Evolutionary conservation across 306 rosid genomes (phyloP), one percentile per base, ranked within the genome.

Genomic region (Dicorynia guianensis): DNA sequence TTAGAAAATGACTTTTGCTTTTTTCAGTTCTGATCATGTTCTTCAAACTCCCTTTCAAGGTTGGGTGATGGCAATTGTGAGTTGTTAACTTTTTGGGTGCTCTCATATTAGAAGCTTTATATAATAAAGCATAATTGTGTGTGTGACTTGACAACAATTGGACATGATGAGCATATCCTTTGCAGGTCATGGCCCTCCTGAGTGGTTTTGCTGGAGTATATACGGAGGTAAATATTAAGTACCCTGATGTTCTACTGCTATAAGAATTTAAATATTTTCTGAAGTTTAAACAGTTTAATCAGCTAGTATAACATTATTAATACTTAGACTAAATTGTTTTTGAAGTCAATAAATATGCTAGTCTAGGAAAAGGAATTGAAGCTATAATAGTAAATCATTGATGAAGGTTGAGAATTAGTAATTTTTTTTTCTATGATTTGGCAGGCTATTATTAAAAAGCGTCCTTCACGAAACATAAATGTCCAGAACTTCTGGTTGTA

Each of bases 171-270:
- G 69, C 50, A 14, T 63, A 80, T 65, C 64, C 54, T 63, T 77
- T 84, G 46, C 84, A 94, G 98, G 85, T 87, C 76, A 92, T 94
- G 98, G 97, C 98, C 49, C 96, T 94, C 69, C 82, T 92, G 76
- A 94, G 98, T 83, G 98, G 98, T 84, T 92, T 92, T 85, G 97
- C 98, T 0, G 96, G 98, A 74, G 98, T 94, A 40, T 94, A 94
- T 72, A 94, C 97, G 0, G 97, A 94, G 97, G 97, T 94, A 75
- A 85, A 75, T 81, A n/a, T 53, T 71, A 48, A 46, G 15, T 63
- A 7, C 18, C 36, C 58, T 72, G 74, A 57, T 76, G 43, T 13
- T 40, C 8, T 64, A 46, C 38, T 67, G 52, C 48, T 76, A 60
- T 69, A 76, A 43, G 39, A 38, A 38, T 76, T 60, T 63, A 49